Conservation (phyloP, 2,329 filamentous ascomycete genomes). For the Torrubiella hemipterigena region DNA sequence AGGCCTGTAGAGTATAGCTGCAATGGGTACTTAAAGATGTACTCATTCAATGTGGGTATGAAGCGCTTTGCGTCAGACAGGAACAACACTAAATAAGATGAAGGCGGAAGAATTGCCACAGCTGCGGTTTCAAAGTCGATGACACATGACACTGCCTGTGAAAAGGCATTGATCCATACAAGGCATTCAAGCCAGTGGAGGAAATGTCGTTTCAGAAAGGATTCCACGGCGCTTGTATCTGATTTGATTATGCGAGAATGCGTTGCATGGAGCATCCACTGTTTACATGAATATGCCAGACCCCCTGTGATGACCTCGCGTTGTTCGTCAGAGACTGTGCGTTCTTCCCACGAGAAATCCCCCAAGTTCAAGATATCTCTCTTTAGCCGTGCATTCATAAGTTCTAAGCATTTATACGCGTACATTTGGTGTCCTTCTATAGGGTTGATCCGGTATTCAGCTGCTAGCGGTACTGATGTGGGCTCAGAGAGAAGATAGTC, state of each 20-base stretch:
- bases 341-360: not conserved
- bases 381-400: not conserved
- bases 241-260: not conserved
- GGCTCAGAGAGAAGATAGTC: conserved; percentile 1
- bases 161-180: not conserved
- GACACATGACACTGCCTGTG: not conserved
- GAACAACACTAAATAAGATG: not conserved
- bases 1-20: not conserved
- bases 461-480: not conserved
- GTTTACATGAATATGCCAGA: not conserved
- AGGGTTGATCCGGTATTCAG: not conserved
- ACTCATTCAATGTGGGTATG: not conserved
- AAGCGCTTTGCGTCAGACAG: not conserved
- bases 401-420: not conserved
- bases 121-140: not conserved
- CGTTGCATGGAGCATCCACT: not conserved
- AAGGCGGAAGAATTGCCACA: not conserved
- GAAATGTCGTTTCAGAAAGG: not conserved
- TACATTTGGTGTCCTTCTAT: not conserved
- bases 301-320: not conserved
- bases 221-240: not conserved
- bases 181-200: not conserved
- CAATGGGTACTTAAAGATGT: not conserved
- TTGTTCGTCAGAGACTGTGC: not conserved
- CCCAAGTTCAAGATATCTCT: not conserved